Evolutionary conservation across 306 rosid genomes (phyloP).

Genomic region (Psophocarpus tetragonolobus): DNA sequence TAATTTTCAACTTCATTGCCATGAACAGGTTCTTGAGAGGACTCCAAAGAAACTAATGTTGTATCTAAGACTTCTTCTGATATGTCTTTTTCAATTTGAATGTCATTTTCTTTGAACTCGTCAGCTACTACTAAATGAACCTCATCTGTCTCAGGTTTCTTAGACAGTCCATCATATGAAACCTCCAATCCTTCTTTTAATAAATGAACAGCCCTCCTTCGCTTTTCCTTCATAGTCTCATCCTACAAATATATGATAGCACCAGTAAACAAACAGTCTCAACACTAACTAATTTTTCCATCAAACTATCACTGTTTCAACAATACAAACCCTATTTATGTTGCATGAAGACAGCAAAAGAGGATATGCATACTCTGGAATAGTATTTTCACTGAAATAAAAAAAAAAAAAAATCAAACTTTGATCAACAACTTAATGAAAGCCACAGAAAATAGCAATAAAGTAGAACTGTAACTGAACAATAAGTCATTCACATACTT

Average conservation of each 20-base stretch:
- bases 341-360: constrained; percentile 68
- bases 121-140: constrained; percentile 2
- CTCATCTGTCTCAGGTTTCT: constrained; percentile 44
- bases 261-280: constrained; percentile 15
- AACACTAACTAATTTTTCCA: background rate
- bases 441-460: background rate
- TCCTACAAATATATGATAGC: constrained; percentile 40
- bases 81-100: constrained; percentile 37
- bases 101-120: constrained; percentile 37
- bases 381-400: constrained; percentile 59
- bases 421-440: constrained; percentile 11
- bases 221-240: constrained; percentile 68
- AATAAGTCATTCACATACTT: constrained; percentile 50
- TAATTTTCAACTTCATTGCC: constrained; percentile 27
- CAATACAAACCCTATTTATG: constrained; percentile 69
- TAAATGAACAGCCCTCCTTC: constrained; percentile 56
- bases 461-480: background rate
- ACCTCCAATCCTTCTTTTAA: constrained; percentile 61
- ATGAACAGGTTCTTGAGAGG: constrained; percentile 35
- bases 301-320: constrained; percentile 23
- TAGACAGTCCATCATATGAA: constrained; percentile 37
- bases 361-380: constrained; percentile 72
- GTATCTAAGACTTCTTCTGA: constrained; percentile 31
- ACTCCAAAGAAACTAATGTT: constrained; percentile 33
- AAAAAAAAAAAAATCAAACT: background rate